Evolutionary conservation across 208 protist genomes (phyloP).

Genomic region (Trypanosoma caninum): DNA sequence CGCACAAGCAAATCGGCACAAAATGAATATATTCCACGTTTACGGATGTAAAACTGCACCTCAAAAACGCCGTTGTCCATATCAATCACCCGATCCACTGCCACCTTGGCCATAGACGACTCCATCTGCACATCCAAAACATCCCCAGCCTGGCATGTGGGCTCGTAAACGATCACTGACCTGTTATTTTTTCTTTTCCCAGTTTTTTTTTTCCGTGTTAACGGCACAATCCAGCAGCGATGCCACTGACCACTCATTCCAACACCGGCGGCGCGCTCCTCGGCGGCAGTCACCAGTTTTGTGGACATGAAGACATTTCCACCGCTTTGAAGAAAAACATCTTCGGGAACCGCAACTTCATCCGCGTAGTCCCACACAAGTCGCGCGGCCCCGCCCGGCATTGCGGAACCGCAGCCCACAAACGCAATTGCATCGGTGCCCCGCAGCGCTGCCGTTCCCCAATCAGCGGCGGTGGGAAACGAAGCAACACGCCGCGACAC

Average conservation of each 20-base stretch:
- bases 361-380: conserved; percentile 3
- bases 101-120: conserved; percentile 1
- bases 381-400: neutral
- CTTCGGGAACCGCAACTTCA: neutral
- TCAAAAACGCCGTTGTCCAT: conserved; percentile 9
- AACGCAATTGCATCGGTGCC: neutral
- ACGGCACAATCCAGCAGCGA: conserved; percentile 11
- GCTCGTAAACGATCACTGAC: neutral
- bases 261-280: neutral
- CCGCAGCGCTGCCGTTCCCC: neutral
- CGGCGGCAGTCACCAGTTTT: neutral
- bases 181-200: neutral
- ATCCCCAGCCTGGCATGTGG: conserved; percentile 10
- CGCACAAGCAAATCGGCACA: neutral
- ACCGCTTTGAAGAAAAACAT: neutral
- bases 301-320: conserved; percentile 1
- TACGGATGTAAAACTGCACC: conserved; percentile 16
- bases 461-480: neutral
- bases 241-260: conserved; percentile 6
- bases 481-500: neutral
- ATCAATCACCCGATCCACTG: conserved; percentile 8
- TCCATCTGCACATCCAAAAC: conserved; percentile 8
- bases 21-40: neutral
- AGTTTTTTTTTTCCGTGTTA: neutral
- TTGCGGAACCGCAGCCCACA: conserved; percentile 1